These are phyloP conservation scores for Raphanus sativus DNA, from an alignment of 345 rosid species.

Conservation along the genomic window DNA sequence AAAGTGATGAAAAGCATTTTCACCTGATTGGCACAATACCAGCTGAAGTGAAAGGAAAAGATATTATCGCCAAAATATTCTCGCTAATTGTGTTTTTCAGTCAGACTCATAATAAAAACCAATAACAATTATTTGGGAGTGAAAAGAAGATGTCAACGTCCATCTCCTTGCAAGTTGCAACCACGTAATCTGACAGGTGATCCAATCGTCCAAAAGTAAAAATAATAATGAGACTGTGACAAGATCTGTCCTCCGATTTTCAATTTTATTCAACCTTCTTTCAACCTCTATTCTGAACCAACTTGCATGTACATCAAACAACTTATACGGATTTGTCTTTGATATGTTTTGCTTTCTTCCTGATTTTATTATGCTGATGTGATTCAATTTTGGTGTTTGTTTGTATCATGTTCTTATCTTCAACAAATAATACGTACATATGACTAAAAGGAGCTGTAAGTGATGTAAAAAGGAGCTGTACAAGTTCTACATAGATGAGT, in stretches of 20 bases:
- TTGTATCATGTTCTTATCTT: constrained; percentile 17
- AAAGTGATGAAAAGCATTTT: too few species aligned
- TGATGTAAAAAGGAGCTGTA: not conserved
- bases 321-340: constrained; percentile 30
- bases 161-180: constrained; percentile 33
- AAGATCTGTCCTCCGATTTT: constrained; percentile 8
- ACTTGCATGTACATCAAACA: constrained; percentile 30
- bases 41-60: too few species aligned
- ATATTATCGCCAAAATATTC: too few species aligned
- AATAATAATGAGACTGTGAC: constrained; percentile 27
- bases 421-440: not conserved
- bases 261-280: constrained; percentile 26
- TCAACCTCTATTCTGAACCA: constrained; percentile 21
- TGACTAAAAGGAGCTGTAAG: not conserved
- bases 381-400: constrained; percentile 18
- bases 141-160: constrained; percentile 16
- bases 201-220: constrained; percentile 22
- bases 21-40: too few species aligned
- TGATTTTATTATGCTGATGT: constrained; percentile 21
- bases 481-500: not conserved
- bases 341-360: constrained; percentile 19
- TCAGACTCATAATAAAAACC: too few species aligned
- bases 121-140: not conserved
- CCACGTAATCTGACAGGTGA: constrained; percentile 23
- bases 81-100: too few species aligned